phyloP scores from a whole-genome alignment of 192 early-diverging fungal species.

The Rhizoclosmatium sp. region DNA sequence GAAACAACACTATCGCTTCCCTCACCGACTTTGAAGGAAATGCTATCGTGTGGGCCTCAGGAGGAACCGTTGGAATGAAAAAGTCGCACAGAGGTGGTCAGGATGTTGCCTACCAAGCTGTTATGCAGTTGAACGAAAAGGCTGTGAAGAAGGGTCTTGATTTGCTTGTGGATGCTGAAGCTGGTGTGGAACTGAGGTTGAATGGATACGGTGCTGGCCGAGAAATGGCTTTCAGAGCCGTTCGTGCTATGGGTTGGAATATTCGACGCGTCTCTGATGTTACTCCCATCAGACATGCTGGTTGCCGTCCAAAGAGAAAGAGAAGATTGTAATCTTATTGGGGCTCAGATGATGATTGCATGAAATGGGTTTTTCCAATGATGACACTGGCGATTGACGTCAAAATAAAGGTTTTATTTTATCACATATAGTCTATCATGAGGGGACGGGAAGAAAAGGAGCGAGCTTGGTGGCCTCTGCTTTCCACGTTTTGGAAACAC shows the following conservation, averaged over 20 bases:
- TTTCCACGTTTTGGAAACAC: too few species aligned
- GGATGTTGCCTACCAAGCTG: conserved; percentile 93
- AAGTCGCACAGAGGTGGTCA: conserved; percentile 87
- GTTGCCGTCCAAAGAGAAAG: conserved; percentile 88
- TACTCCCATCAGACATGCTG: conserved; percentile 91
- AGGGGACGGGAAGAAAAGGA: too few species aligned
- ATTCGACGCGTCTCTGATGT: conserved; percentile 82
- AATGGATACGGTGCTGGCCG: conserved; percentile 92
- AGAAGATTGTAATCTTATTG: conserved; percentile 73
- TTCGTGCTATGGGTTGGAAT: conserved; percentile 79
- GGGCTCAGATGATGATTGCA: too few species aligned
- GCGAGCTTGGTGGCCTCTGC: too few species aligned
- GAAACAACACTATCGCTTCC: conserved; percentile 92
- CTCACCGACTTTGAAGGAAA: conserved; percentile 77
- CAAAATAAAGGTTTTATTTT: too few species aligned
- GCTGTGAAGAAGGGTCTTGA: conserved; percentile 61
- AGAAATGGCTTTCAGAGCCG: conserved; percentile 89
- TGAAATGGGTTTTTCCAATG: too few species aligned
- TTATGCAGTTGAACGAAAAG: conserved; percentile 71
- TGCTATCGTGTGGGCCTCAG: conserved; percentile 76
- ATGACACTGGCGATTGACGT: too few species aligned
- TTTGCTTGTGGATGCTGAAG: conserved; percentile 59
- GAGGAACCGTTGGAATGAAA: conserved; percentile 84
- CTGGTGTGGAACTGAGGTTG: conserved; percentile 77
- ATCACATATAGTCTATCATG: too few species aligned